Base-by-base conservation (phyloP, 768 basidiomycete species). In the Leccinum pellstonianum region DNA sequence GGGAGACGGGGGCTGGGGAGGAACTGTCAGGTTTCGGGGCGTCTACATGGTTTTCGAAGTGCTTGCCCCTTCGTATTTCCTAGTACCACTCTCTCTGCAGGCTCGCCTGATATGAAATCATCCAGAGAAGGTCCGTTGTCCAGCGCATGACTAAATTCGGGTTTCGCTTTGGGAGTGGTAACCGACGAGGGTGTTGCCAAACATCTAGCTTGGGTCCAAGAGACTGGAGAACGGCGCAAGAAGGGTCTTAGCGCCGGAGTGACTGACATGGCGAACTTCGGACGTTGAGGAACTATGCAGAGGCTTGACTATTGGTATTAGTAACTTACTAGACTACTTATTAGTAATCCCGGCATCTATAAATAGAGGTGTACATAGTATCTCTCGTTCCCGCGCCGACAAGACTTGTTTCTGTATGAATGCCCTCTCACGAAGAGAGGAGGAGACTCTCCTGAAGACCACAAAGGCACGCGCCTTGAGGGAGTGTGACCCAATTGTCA, bases 341-440 rank as follows among this genome's bases (percentile, higher is more conserved):
- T 66, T 66, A 55, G 59, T 64, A 23, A 64, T 66, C 50, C 5
- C 15, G 29, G 29, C 7, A 46, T 19, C 43, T 46, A 46, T 19
- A 46, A 46, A 46, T 46, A 46, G 10, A 46, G 43, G 43, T 19
- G 43, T 19, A 19, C 14, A 37, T 33, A 14, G 21, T 17, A 14
- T 31, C 29, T 31, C 29, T 31, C 29, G 14, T 35, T 58, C 62
- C 55, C 53, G 57, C 62, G 43, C 19, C 11, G 48, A 43, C 15
- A 29, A 23, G 27, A 29, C 59, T 41, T 31, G 52, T 23, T 49
- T 23, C 51, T n/a, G 14, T 38, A 94, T 94, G 93, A 86, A 93
- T 73, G 82, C 91, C 46, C 83, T 95, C 33, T 95, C 93, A 38
- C 83, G 91, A 57, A 82, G 93, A 52, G 93, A 95, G 76, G 93